Evolutionary conservation across 2,329 filamentous ascomycete species (phyloP).

Genomic region (Pezicula carpinea): DNA sequence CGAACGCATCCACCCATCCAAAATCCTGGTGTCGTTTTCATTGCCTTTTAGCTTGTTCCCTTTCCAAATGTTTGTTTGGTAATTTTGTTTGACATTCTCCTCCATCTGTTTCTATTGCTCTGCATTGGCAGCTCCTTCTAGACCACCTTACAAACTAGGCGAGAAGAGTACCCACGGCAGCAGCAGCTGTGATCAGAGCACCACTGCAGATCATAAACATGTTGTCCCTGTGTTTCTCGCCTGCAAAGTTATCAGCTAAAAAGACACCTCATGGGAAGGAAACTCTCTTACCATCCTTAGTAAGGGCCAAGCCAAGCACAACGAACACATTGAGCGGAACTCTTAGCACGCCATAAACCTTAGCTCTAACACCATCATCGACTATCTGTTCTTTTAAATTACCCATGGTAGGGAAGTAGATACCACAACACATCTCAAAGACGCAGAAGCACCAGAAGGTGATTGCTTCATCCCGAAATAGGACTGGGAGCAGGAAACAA

Average conservation of each 20-base stretch:
- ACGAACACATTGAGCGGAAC: conserved; percentile 54
- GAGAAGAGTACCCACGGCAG: background rate
- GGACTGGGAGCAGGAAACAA: conserved; percentile 36
- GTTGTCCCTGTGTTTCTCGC: conserved; percentile 1
- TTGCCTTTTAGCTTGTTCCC: too few species aligned
- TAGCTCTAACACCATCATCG: conserved; percentile 45
- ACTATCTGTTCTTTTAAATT: conserved; percentile 48
- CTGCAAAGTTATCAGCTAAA: background rate
- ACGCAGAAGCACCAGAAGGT: conserved; percentile 53
- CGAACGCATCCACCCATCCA: too few species aligned
- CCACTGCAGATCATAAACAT: conserved; percentile 1
- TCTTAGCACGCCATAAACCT: conserved; percentile 50
- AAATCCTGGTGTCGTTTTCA: too few species aligned
- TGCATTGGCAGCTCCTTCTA: too few species aligned
- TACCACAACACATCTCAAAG: conserved; percentile 50
- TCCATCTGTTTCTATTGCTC: too few species aligned
- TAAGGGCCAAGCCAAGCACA: conserved; percentile 40
- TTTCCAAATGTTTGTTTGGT: too few species aligned
- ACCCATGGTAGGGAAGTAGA: conserved; percentile 52
- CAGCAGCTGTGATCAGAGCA: background rate
- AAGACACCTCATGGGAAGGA: background rate
- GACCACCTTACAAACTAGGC: too few species aligned
- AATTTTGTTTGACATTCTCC: too few species aligned
- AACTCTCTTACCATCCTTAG: conserved; percentile 33
- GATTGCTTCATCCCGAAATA: conserved; percentile 37